These are phyloP conservation scores for Ampelocalamus luodianensis DNA, from an alignment of 176 grass and related monocot genomes.

Conservation along the genomic window DNA sequence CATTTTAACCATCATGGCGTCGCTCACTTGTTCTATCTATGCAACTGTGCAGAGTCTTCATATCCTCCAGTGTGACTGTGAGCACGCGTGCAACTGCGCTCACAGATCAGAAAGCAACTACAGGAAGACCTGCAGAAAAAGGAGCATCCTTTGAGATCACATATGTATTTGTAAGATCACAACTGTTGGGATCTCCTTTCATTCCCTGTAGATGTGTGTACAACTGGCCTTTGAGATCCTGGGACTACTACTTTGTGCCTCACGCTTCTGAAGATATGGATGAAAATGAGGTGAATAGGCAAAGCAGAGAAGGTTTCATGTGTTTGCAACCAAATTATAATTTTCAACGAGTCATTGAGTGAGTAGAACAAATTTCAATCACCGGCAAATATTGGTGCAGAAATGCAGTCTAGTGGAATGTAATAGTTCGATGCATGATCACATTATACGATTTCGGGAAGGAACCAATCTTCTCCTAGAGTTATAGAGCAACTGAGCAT, in stretches of 20 bases:
- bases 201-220: neutral
- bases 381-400: neutral
- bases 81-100: constrained; percentile 45
- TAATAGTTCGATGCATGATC: constrained; percentile 14
- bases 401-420: neutral
- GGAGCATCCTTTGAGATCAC: constrained; percentile 32
- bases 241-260: constrained; percentile 32
- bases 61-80: neutral
- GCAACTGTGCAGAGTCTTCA: neutral
- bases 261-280: constrained; percentile 10
- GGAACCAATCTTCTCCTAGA: neutral
- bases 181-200: constrained; percentile 37
- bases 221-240: constrained; percentile 11
- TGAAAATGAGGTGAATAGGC: neutral
- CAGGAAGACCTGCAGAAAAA: constrained; percentile 36
- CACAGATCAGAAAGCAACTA: constrained; percentile 14
- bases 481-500: neutral
- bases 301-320: neutral
- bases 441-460: neutral
- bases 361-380: neutral
- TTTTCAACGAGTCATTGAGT: constrained; percentile 15
- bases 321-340: neutral
- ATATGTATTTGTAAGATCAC: constrained; percentile 11
- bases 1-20: constrained; percentile 32
- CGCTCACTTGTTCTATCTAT: neutral